Conservation (phyloP, 306 rosid species). For the Lathyrus tuberosus region DNA sequence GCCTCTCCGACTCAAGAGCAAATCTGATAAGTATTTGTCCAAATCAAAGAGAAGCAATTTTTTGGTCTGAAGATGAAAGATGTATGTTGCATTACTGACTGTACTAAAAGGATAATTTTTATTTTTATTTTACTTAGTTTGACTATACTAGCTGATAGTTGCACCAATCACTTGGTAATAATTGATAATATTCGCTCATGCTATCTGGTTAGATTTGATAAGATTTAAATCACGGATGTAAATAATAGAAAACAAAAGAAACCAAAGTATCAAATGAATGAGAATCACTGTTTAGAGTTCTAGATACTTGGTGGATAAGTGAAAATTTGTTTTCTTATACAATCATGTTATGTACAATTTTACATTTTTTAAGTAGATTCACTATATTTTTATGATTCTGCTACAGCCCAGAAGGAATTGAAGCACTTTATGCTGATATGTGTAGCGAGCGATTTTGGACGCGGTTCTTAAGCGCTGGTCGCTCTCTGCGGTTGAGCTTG, state of each 20-base stretch:
- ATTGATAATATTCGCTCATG: slow-evolving; percentile 15
- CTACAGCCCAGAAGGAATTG: slow-evolving; percentile 97
- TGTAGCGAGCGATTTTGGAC: no score
- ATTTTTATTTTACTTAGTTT: neutral
- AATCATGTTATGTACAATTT: neutral
- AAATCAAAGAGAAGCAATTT: no score
- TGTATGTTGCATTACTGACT: no score
- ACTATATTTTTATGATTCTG: slow-evolving; percentile 32
- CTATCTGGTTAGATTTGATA: neutral
- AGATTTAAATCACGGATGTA: neutral
- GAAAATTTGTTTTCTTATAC: neutral
- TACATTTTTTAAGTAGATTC: slow-evolving; percentile 27
- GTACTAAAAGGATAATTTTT: neutral
- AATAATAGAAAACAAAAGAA: slow-evolving; percentile 24
- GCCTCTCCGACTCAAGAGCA: no score
- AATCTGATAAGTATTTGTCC: no score
- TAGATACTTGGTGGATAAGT: slow-evolving; percentile 17
- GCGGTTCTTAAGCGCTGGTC: no score
- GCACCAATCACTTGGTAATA: neutral
- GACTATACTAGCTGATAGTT: slow-evolving; percentile 16
- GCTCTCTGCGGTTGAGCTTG: no score
- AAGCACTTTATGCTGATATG: no score
- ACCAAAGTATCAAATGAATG: slow-evolving; percentile 17
- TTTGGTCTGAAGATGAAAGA: no score
- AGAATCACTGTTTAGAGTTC: neutral